Evolutionary conservation across 1,284 basidiomycete species (phyloP), one percentile per base, ranked within the genome.

Genomic region (Puccinia horiana): DNA sequence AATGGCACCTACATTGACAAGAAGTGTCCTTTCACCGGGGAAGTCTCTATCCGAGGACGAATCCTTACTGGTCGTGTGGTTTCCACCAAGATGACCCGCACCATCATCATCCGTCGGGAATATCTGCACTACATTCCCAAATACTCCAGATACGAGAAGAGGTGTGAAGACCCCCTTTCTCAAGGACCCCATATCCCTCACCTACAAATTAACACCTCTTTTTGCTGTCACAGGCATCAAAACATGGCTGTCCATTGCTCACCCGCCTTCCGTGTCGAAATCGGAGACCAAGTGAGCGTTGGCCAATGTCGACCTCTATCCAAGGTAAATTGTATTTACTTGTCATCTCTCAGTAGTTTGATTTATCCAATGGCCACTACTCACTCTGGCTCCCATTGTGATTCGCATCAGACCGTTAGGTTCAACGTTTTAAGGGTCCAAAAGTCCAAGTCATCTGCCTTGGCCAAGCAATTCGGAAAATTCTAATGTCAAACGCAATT

Each of bases 21-120:
- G 91, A 99, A 99, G 90, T 99, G 96, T 90, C 86, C 86, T 42
- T 86, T 86, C 85, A 86, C 85, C 75, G 94, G 96, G 85, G 90
- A 94, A 85, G 90, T 98, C 86, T 98, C 97, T 83, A 99, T 99
- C 89, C 96, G 97, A 88, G 97, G 97, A 84, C 96, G 97, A 87
- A 98, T 99, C 89, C 90, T 99, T 85, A 96, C 95, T 83, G 97
- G 97, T 88, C 93, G 93, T 88, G 96, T 99, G 85, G 90, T 99
- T 83, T 98, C 96, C 85, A 98, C 96, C 76, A 99, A 99, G 91
- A 99, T 99, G 97, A 97, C 93, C 88, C 94, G 97, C 87, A 99
- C 97, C 84, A 91, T 98, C 88, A 92, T 99, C 89, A 95, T 99
- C 90, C 96, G 97, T 85, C 91, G 97, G 87, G 97, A 99, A 88